phyloP scores from a whole-genome alignment of 352 stramenopile species.

The Pythium guiyangense region DNA sequence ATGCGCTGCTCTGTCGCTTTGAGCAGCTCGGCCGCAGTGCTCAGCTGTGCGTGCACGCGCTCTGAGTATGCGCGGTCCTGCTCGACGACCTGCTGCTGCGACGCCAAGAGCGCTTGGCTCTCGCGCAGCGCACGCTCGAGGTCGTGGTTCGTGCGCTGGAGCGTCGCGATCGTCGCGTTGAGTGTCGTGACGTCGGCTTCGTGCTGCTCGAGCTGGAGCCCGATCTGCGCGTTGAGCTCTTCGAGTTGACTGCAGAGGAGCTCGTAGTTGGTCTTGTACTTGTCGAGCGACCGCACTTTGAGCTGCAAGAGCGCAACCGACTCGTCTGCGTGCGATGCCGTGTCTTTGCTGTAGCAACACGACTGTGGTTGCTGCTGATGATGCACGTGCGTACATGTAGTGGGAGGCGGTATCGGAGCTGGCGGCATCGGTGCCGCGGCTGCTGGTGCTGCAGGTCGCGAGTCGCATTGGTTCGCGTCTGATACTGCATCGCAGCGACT shows the following conservation, averaged over 20 bases:
- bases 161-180: slow-evolving; percentile 26
- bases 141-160: slow-evolving; percentile 34
- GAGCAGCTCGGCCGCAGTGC: slow-evolving; percentile 50
- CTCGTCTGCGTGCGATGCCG: not conserved
- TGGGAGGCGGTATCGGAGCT: no score
- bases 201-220: slow-evolving; percentile 61
- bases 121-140: slow-evolving; percentile 22
- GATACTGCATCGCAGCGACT: no score
- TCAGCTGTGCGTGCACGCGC: slow-evolving; percentile 53
- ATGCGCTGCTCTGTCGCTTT: slow-evolving; percentile 49
- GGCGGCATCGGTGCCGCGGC: no score
- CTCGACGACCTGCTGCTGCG: slow-evolving; percentile 14
- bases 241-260: slow-evolving; percentile 60
- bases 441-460: no score
- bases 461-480: no score
- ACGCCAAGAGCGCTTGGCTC: slow-evolving; percentile 14
- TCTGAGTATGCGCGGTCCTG: slow-evolving; percentile 58
- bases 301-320: slow-evolving; percentile 24
- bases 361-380: no score
- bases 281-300: slow-evolving; percentile 45
- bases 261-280: slow-evolving; percentile 80
- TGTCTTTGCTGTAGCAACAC: no score
- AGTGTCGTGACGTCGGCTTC: slow-evolving; percentile 55
- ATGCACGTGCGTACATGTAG: no score
- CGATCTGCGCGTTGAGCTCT: slow-evolving; percentile 68